Base-by-base conservation (phyloP, 1,284 basidiomycete genomes). In the Afroboletus lepidellus region DNA sequence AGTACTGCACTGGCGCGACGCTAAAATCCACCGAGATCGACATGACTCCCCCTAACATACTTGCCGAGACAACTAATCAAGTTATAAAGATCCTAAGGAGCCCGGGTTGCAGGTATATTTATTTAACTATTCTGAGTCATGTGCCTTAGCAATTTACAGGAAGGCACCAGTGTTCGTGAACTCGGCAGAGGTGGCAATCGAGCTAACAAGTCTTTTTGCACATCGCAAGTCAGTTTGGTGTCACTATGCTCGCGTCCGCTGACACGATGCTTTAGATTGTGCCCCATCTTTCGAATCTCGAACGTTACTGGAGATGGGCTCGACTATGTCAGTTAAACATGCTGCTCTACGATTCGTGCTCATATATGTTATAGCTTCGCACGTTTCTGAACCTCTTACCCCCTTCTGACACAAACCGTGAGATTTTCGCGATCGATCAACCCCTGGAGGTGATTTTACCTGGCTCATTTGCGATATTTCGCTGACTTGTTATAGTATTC, bases 251-350 rank as follows among this genome's bases (percentile, higher is more conserved):
- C 38, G 9, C 20, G 24, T 48, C 49, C 6, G 18, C 53, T 25
- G 4, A 38, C 36, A 9, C 67, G 27, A 70, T 5, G 33, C 46
- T 42, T 38, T 43, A 92, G 92, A 65, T 70, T 97, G 64, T 96
- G 94, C 64, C 95, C 95, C 0, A 88, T 97, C 56, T 98, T 98
- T 74, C 86, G 90, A 67, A 77, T 97, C 27, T 97, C 94, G 11
- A 99, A 98, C 65, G 94, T 98, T 9, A 96, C 94, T 1, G 97
- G 97, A 18, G 83, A 90, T 58, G 93, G 94, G 15, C 79, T 97
- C n/a, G 84, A 91, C 64, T 78, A 81, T 60, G 87, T 90, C 57
- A 51, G 79, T 66, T 36, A 30, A 43, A 9, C 37, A 21, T 24
- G 37, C 38, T 50, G 38, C 48, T 44, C 30, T 48, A 29, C 23